phyloP scores from a whole-genome alignment of 768 basidiomycete species.

The Tephrocybe sp. region DNA sequence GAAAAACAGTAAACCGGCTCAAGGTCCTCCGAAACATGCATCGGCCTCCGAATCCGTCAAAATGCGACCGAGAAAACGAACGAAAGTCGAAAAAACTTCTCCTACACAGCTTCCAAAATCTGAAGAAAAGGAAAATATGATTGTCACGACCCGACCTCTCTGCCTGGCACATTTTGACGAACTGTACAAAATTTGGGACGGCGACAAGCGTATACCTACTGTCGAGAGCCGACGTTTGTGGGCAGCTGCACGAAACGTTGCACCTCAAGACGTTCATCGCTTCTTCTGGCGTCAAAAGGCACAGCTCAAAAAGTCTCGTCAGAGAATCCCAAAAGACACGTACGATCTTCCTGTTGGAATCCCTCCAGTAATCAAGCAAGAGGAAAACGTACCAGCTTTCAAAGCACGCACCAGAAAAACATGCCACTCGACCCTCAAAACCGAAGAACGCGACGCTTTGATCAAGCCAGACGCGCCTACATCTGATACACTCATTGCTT shows the following conservation, averaged over 20 bases:
- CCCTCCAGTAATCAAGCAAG: slow-evolving; percentile 24
- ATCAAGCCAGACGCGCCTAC: neutral
- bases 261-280: slow-evolving; percentile 29
- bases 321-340: slow-evolving; percentile 25
- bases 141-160: slow-evolving; percentile 1
- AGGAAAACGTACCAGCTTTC: neutral
- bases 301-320: slow-evolving; percentile 25
- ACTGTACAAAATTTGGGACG: slow-evolving; percentile 33
- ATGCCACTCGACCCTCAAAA: neutral
- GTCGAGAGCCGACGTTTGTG: slow-evolving; percentile 34
- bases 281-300: slow-evolving; percentile 38
- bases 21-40: slow-evolving; percentile 3
- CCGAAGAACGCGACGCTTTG: neutral
- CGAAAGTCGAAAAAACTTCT: neutral
- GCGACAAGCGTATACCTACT: slow-evolving; percentile 36
- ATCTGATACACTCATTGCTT: slow-evolving; percentile 13
- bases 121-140: slow-evolving; percentile 6
- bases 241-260: slow-evolving; percentile 36
- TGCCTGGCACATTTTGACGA: slow-evolving; percentile 30
- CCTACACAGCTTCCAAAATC: neutral
- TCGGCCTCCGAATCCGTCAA: slow-evolving; percentile 17
- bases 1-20: neutral
- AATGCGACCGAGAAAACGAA: slow-evolving; percentile 4
- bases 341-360: slow-evolving; percentile 37
- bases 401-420: neutral